Conservation (phyloP, 1,139 yeast genomes). For the Arxiozyma telluris region DNA sequence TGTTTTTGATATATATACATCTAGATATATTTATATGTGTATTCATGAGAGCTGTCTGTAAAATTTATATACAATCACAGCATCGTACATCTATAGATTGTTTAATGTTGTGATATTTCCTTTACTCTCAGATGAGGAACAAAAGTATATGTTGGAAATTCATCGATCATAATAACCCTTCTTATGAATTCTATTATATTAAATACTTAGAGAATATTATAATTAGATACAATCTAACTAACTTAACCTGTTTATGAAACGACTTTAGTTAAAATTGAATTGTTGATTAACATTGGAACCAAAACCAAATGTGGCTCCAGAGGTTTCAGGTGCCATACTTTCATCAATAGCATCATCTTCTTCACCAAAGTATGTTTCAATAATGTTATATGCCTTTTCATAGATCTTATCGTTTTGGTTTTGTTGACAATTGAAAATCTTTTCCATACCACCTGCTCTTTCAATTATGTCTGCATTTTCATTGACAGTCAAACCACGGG, state of each 20-base stretch:
- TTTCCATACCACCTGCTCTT: slow-evolving; percentile 98
- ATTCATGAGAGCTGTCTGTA: neutral
- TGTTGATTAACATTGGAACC: slow-evolving; percentile 45
- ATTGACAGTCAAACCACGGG: slow-evolving; percentile 58
- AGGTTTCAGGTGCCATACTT: slow-evolving; percentile 72
- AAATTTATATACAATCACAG: neutral
- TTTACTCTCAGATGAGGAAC: neutral
- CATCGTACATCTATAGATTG: neutral
- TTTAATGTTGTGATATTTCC: neutral
- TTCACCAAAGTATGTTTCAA: slow-evolving; percentile 83
- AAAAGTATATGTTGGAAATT: too few relatives aligned
- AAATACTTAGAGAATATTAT: neutral
- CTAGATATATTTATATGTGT: neutral
- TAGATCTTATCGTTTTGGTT: slow-evolving; percentile 88
- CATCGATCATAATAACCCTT: neutral
- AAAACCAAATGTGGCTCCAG: slow-evolving; percentile 82
- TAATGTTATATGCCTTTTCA: slow-evolving; percentile 80
- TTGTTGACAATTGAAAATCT: slow-evolving; percentile 86
- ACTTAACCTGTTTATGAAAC: neutral
- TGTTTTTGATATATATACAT: too few relatives aligned
- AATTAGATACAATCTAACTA: neutral
- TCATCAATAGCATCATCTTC: slow-evolving; percentile 75
- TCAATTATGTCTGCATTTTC: slow-evolving; percentile 87
- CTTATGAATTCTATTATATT: neutral
- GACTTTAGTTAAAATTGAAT: slow-evolving; percentile 30